Evolutionary conservation across 441 rosid species (phyloP), one percentile per base, ranked within the genome.

Genomic region (Omphalea diandra): DNA sequence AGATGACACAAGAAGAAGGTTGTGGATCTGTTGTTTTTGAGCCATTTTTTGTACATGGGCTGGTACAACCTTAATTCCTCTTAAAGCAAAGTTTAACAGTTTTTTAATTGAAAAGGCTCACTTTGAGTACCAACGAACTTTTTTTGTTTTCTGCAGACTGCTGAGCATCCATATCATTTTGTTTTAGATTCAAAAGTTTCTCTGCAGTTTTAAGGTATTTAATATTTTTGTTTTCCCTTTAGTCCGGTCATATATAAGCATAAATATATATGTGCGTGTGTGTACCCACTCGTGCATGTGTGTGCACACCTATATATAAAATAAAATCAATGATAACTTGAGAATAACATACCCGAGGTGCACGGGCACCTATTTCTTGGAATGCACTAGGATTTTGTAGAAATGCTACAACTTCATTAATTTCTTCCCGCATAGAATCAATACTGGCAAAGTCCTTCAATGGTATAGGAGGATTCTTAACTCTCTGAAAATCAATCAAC

Each of bases 381-480:
- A 91, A 94, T 73, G 97, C 97, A 74, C 84, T 70, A 57, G 98
- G 98, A 78, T 94, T 94, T 76, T 87, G 93, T 79, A 94, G 80
- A 86, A 94, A 94, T 36, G 98, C 96, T 70, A 94, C 96, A 52
- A 94, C 97, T 83, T 94, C 98, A 75, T 90, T 87, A 79, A 94
- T 94, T 84, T 94, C 98, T 80, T 94, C 97, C 82, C 88, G 86
- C 98, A 91, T 94, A 71, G 97, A 91, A 69, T 94, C 98, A 72
- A 94, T 70, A 81, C 98, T 91, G 72, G 98, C 88, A 83, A 94
- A 94, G 73, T 87, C 88, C 72, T 84, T 86, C 80, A 94, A 80
- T 2, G 91, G 96, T 70, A 94, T 94, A 11, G 97, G 96, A 58
- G 97, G 98, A 85, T 84, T 94, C 86, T 94, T 94, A 82, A 91